Evolutionary conservation across 228 moss, liverwort and hornwort species (phyloP).

Genomic region (Sphagnum fallax): DNA sequence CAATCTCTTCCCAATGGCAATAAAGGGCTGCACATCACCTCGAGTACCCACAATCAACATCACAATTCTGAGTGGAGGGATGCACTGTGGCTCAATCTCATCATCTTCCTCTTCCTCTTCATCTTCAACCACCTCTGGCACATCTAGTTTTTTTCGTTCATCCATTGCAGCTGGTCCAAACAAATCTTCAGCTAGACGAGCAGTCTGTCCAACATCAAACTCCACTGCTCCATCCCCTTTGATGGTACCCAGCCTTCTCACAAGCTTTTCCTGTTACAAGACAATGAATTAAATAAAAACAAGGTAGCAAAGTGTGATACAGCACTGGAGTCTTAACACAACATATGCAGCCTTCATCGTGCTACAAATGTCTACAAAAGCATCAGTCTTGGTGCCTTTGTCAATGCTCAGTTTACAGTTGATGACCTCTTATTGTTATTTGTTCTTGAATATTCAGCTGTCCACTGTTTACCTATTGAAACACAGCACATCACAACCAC

Average conservation of each 20-base stretch:
- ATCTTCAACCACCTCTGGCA: neutral
- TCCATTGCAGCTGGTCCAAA: constrained; percentile 67
- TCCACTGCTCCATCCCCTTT: constrained; percentile 82
- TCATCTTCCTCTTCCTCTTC: constrained; percentile 16
- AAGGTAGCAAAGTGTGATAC: too few relatives aligned
- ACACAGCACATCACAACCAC: too few relatives aligned
- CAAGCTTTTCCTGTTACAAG: constrained; percentile 65
- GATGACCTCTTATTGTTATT: too few relatives aligned
- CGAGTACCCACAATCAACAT: constrained; percentile 98
- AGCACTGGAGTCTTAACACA: too few relatives aligned
- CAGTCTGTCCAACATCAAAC: constrained; percentile 78
- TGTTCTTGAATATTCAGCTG: too few relatives aligned
- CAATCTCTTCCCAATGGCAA: constrained; percentile 91
- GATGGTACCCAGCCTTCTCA: constrained; percentile 73
- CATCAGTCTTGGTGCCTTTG: too few relatives aligned
- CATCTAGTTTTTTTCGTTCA: constrained; percentile 31
- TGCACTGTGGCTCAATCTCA: constrained; percentile 14
- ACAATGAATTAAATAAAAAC: neutral
- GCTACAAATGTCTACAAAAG: too few relatives aligned
- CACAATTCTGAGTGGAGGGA: constrained; percentile 83
- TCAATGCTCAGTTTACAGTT: too few relatives aligned
- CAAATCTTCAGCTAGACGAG: constrained; percentile 62
- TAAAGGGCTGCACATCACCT: constrained; percentile 97
- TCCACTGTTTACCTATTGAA: too few relatives aligned
- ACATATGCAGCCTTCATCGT: too few relatives aligned